Evolutionary conservation across 2,329 filamentous ascomycete genomes (phyloP).

Genomic region (Aspergillus neotritici): DNA sequence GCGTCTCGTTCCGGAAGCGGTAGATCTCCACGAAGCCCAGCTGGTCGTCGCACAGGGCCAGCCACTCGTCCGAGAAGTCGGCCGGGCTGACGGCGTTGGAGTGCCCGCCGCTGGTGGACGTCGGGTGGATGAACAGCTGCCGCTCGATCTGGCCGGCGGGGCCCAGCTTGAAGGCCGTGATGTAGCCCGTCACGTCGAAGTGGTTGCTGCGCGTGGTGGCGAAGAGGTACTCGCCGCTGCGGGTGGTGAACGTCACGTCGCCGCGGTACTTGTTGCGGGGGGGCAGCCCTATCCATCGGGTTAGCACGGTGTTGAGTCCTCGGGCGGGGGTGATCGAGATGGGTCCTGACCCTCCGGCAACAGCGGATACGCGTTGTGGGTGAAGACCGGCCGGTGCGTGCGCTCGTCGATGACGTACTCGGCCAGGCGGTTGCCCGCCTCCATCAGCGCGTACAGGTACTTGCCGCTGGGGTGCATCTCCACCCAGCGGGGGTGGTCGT

Average conservation of each 20-base stretch:
- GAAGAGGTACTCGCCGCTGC: slow-evolving; percentile 69
- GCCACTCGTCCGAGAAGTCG: slow-evolving; percentile 79
- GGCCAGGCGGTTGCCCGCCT: slow-evolving; percentile 77
- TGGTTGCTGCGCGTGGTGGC: slow-evolving; percentile 76
- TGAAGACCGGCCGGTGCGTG: slow-evolving; percentile 72
- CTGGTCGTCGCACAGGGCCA: slow-evolving; percentile 86
- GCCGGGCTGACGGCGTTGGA: slow-evolving; percentile 82
- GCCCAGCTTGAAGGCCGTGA: slow-evolving; percentile 69
- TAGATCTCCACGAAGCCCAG: slow-evolving; percentile 85
- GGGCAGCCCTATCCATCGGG: slow-evolving; percentile 23
- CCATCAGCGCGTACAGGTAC: slow-evolving; percentile 82
- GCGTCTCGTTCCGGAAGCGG: slow-evolving; percentile 74
- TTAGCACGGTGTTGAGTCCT: slow-evolving; percentile 5
- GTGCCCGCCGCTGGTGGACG: slow-evolving; percentile 79
- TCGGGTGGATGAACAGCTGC: slow-evolving; percentile 76
- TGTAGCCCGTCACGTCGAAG: slow-evolving; percentile 71
- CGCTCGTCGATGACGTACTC: slow-evolving; percentile 73
- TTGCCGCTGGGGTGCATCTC: slow-evolving; percentile 72
- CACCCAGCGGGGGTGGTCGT: slow-evolving; percentile 83
- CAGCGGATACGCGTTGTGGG: slow-evolving; percentile 67
- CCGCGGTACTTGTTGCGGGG: slow-evolving; percentile 64
- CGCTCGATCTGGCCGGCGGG: slow-evolving; percentile 65
- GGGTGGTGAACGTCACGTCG: slow-evolving; percentile 71
- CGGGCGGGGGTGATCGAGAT: neutral
- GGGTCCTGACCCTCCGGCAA: slow-evolving; percentile 64